phyloP scores from a whole-genome alignment of 495 filamentous ascomycete species.

The Extremus antarcticus region DNA sequence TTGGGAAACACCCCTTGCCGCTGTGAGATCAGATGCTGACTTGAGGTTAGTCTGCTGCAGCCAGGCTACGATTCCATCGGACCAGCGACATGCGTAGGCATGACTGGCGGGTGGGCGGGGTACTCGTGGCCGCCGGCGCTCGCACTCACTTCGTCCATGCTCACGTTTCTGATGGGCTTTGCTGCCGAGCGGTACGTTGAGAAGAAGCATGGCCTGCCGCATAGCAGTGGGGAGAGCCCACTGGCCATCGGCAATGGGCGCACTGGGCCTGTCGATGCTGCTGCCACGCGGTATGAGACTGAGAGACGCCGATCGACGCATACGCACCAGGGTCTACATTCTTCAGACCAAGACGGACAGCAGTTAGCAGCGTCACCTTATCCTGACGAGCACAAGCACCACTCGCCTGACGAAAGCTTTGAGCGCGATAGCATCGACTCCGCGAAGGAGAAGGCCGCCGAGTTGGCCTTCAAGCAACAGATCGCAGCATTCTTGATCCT shows the following conservation, averaged over 20 bases:
- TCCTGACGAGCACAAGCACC: constrained; percentile 14
- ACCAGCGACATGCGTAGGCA: constrained; percentile 44
- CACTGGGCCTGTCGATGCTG: background rate
- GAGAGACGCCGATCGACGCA: background rate
- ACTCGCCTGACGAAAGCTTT: constrained; percentile 11
- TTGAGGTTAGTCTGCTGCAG: constrained; percentile 46
- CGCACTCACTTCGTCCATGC: constrained; percentile 67
- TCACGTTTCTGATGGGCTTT: constrained; percentile 77
- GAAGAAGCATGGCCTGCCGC: constrained; percentile 41
- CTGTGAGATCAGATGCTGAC: background rate
- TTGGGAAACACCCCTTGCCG: background rate
- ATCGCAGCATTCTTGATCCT: constrained; percentile 36
- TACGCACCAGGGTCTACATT: constrained; percentile 11
- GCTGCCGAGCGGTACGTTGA: constrained; percentile 66
- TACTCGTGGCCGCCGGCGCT: constrained; percentile 81
- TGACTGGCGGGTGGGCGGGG: constrained; percentile 62
- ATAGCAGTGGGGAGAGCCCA: constrained; percentile 26
- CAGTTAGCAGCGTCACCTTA: constrained; percentile 25
- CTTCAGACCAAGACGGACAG: constrained; percentile 9
- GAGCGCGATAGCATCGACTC: constrained; percentile 2
- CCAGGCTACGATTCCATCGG: constrained; percentile 67
- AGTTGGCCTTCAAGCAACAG: constrained; percentile 36
- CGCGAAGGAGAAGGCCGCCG: constrained; percentile 22
- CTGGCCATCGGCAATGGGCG: constrained; percentile 1
- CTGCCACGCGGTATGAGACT: background rate